Evolutionary conservation across 257 asterid genomes (phyloP).

Genomic region (Handroanthus guayacan): DNA sequence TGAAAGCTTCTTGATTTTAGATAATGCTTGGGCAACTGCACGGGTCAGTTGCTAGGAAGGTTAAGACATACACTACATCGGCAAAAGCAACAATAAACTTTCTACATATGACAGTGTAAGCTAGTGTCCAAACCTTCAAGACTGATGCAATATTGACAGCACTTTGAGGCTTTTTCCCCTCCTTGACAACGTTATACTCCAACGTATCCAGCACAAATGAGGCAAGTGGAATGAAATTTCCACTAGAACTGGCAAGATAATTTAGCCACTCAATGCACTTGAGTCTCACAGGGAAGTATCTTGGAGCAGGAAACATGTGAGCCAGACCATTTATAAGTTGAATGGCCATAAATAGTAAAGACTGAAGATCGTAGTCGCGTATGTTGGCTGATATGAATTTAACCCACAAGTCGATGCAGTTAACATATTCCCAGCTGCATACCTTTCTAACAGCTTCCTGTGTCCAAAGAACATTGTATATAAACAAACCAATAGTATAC

Average conservation of each 20-base stretch:
- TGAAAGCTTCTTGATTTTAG: conserved; percentile 76
- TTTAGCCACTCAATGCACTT: conserved; percentile 92
- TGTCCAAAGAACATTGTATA: conserved; percentile 21
- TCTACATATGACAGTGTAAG: conserved; percentile 18
- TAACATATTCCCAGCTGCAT: conserved; percentile 89
- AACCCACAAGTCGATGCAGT: conserved; percentile 90
- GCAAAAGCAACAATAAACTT: conserved; percentile 9
- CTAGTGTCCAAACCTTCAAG: conserved; percentile 66
- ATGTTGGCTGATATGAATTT: conserved; percentile 70
- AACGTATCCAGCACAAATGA: conserved; percentile 75
- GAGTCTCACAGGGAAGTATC: conserved; percentile 90
- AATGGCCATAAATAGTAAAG: conserved; percentile 58
- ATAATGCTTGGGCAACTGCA: conserved; percentile 85
- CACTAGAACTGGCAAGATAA: conserved; percentile 73
- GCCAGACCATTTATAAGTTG: conserved; percentile 81
- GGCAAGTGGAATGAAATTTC: conserved; percentile 75
- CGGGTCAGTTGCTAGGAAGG: conserved; percentile 33
- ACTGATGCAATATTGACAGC: conserved; percentile 55
- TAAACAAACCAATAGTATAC: neutral
- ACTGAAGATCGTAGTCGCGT: conserved; percentile 65
- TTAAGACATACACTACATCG: conserved; percentile 28
- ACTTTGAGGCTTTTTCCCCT: conserved; percentile 57
- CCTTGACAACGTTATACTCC: conserved; percentile 78
- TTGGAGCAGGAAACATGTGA: conserved; percentile 78
- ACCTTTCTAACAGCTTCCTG: conserved; percentile 84